Conservation (phyloP, 139 green algal species). For the Tetraselmis striata region DNA sequence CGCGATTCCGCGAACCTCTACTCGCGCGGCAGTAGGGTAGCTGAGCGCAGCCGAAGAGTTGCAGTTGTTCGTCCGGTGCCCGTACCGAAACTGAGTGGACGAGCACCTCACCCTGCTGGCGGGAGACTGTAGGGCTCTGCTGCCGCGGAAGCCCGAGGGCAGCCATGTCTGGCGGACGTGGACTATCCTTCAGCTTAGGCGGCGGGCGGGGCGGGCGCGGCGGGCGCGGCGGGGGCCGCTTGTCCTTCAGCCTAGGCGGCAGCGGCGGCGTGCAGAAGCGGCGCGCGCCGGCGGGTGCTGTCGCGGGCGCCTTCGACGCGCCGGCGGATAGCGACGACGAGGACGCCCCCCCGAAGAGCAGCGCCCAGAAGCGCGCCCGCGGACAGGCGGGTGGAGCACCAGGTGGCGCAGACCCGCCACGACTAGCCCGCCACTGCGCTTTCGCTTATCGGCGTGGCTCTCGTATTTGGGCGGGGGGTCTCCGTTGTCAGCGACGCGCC, state of each 20-base stretch:
- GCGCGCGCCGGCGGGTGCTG: neutral
- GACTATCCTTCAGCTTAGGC: neutral
- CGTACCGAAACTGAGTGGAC: too few species aligned
- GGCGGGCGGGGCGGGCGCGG: too few species aligned
- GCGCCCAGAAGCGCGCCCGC: too few species aligned
- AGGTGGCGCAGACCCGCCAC: neutral
- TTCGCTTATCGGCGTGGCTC: neutral
- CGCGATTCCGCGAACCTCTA: too few species aligned
- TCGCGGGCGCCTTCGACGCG: neutral
- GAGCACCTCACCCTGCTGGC: too few species aligned
- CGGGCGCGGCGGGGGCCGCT: too few species aligned
- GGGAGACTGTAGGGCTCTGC: too few species aligned
- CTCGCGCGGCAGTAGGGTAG: too few species aligned
- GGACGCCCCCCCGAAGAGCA: neutral
- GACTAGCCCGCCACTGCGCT: neutral
- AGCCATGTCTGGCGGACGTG: neutral
- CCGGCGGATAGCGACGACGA: neutral
- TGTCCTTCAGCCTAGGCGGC: neutral
- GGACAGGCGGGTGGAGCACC: neutral
- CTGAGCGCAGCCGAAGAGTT: too few species aligned
- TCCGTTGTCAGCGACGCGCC: too few species aligned
- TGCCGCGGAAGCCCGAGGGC: neutral
- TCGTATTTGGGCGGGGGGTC: too few species aligned
- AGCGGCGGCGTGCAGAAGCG: neutral
- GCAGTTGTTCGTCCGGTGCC: too few species aligned